Evolutionary conservation across 2,329 filamentous ascomycete species (phyloP).

Genomic region (Tolypocladium amazonense): DNA sequence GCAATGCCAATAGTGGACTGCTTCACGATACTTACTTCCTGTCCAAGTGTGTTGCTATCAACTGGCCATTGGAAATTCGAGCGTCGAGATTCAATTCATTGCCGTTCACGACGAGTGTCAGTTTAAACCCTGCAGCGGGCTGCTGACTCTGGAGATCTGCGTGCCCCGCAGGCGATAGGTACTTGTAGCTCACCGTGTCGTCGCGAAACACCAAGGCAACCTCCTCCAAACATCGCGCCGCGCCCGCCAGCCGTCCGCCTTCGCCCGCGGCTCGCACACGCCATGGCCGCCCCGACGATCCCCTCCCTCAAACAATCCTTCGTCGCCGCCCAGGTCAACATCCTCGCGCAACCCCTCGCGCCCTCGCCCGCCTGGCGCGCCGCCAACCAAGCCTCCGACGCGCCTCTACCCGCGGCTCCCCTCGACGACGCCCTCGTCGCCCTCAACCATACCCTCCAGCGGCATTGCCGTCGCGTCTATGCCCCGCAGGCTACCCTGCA

Average conservation of each 20-base stretch:
- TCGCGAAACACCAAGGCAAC: background rate
- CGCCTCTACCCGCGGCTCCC: slow-evolving; percentile 32
- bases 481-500: slow-evolving; percentile 58
- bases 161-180: too few species aligned
- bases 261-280: background rate
- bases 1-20: too few species aligned
- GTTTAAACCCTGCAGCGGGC: too few species aligned
- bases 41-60: too few species aligned
- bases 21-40: too few species aligned
- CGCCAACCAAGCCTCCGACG: slow-evolving; percentile 30
- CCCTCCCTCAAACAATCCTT: slow-evolving; percentile 55
- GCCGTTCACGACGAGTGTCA: too few species aligned
- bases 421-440: slow-evolving; percentile 47
- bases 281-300: slow-evolving; percentile 34
- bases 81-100: too few species aligned
- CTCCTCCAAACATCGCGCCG: background rate
- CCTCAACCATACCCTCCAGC: slow-evolving; percentile 51
- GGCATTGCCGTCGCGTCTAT: slow-evolving; percentile 57
- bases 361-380: slow-evolving; percentile 44
- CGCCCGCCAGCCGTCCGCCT: background rate
- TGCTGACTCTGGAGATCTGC: too few species aligned
- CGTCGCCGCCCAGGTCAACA: slow-evolving; percentile 49
- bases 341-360: slow-evolving; percentile 48
- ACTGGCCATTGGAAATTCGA: too few species aligned
- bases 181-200: too few species aligned